Evolutionary conservation across 176 grass and related monocot species (phyloP), one percentile per base, ranked within the genome.

Genomic region (Carex myosuroides): DNA sequence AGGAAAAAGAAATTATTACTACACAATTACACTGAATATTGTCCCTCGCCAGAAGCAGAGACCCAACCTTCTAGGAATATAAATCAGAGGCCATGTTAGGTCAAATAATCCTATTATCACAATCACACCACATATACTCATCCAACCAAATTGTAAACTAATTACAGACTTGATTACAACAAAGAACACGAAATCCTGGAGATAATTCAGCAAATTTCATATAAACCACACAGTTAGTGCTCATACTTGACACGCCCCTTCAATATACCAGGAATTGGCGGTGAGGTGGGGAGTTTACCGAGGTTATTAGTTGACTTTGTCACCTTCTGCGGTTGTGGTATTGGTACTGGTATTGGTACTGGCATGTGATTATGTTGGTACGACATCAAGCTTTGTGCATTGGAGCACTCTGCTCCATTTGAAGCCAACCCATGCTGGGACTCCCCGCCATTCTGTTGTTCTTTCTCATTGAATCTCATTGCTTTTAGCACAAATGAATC

Each of bases 231-330:
- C 58, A 87, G 41, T 85, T 92, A 95, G 46, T 99, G 91, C 80
- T 99, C 97, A 35, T 96, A 90, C 90, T 99, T 99, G 52, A 92
- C 78, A 9, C 91, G 91, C 14, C 93, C 91, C 85, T 96, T 99
- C 82, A 99, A 62, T 62, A 99, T 99, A 85, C 93, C 91, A 84
- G 97, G 97, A 87, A 96, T 90, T 58, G 97, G 87, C 4, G 90
- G 90, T 62, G 97, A 92, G 11, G 81, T 89, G 50, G 93, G 85
- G 26, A 92, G 73, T 77, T 67, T 94, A 79, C 58, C 61, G 13
- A 89, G 83, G 35, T 91, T 79, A 88, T 90, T 88, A 76, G 53
- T 90, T 53, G 87, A 64, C 41, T 37, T 85, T 42, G 35, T 53
- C 20, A 50, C 35, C 64, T 30, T 83, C 64, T 84, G 81, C 70